Conservation (phyloP, 805 yeast species). For the Candida hispaniensis region DNA sequence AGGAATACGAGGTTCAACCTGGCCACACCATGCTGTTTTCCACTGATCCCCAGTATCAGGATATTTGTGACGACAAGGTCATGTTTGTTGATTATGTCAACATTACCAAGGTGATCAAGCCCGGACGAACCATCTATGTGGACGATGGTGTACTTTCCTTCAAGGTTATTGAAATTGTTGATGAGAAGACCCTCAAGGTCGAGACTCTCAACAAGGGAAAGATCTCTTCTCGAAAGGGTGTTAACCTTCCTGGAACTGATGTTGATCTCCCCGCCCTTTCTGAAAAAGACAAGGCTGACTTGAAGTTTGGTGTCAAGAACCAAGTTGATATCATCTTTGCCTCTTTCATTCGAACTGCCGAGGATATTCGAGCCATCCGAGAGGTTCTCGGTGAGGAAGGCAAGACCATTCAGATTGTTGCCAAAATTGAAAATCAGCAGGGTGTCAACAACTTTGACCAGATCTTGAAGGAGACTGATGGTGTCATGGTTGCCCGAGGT, state of each 20-base stretch:
- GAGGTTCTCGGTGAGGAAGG: conserved; percentile 95
- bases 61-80: conserved; percentile 59
- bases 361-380: conserved; percentile 85
- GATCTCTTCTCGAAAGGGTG: conserved; percentile 97
- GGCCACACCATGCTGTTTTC: conserved; percentile 88
- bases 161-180: conserved; percentile 75
- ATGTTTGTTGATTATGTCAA: conserved; percentile 93
- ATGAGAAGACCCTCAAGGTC: conserved; percentile 74
- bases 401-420: conserved; percentile 88
- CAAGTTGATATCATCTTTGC: conserved; percentile 98
- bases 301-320: conserved; percentile 93
- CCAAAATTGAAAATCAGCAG: conserved; percentile 98
- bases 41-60: conserved; percentile 73
- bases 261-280: conserved; percentile 97
- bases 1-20: conserved; percentile 73
- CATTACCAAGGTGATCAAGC: conserved; percentile 85
- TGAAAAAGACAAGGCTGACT: conserved; percentile 90
- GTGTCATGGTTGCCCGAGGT: conserved; percentile 99
- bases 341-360: conserved; percentile 90
- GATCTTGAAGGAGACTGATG: conserved; percentile 87
- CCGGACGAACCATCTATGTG: conserved; percentile 83
- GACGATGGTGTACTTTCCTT: conserved; percentile 98
- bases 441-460: conserved; percentile 99
- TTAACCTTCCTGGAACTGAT: conserved; percentile 96
- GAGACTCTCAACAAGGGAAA: conserved; percentile 88